These are phyloP conservation scores for Metarhizium sp. DNA, from an alignment of 2,329 filamentous ascomycete species.

Conservation along the genomic window DNA sequence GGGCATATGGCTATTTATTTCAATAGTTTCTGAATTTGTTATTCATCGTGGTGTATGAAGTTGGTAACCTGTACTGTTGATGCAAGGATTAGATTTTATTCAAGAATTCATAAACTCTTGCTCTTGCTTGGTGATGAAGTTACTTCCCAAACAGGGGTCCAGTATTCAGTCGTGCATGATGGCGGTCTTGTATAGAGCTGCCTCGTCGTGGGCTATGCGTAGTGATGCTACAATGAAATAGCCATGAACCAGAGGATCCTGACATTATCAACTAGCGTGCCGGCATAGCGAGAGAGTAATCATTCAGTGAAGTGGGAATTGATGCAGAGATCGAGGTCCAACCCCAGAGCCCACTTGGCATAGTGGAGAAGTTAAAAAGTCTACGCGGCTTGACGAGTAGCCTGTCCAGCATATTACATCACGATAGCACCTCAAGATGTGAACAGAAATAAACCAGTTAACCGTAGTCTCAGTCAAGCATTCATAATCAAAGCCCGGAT, in stretches of 20 bases:
- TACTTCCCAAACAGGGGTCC: no score
- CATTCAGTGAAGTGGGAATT: no score
- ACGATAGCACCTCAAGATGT: neutral
- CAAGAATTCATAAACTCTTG: neutral
- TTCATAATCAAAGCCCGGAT: conserved; percentile 31
- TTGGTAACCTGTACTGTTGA: conserved; percentile 2
- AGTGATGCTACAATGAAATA: no score
- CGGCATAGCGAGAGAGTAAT: no score
- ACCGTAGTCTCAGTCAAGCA: conserved; percentile 21
- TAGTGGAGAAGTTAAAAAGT: neutral
- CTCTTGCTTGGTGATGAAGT: no score
- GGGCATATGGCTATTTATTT: conserved; percentile 22
- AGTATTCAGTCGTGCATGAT: no score
- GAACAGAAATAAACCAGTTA: neutral
- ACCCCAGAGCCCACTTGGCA: neutral
- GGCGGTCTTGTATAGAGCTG: no score
- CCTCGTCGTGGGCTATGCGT: no score
- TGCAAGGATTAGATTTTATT: neutral
- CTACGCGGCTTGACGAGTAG: neutral
- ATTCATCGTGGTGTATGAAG: conserved; percentile 13
- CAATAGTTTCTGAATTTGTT: neutral
- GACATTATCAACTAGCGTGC: no score
- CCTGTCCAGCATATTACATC: conserved; percentile 7
- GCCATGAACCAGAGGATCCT: no score
- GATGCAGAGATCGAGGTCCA: neutral